Base-by-base conservation (phyloP, 371 early-diverging fungal genomes). In the Mucor irregularis region DNA sequence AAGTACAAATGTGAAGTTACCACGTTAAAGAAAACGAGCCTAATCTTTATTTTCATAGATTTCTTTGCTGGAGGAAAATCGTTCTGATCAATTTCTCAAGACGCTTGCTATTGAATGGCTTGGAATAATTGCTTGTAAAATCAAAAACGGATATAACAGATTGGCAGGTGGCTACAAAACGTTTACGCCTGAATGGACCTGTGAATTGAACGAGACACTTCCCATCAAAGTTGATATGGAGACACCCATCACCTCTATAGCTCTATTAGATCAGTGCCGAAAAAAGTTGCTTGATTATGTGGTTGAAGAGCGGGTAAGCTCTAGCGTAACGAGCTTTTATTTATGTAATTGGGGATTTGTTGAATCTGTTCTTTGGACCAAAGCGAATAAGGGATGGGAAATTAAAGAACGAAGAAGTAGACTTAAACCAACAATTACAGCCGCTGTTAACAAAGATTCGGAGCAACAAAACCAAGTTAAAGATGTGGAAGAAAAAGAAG, bases 71-170 rank as follows among this genome's bases (percentile, higher is more conserved):
- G 84, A 84, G 28, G 88, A 83, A 38, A 62, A 73, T 9, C 82
- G 81, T 38, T 62, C 83, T 0, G 91, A 90, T 44, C 61, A 71
- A 2, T 69, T 74, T n/a, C 58, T 87, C 5, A 84, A 85, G 45
- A 64, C 78, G 0, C 61, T 94, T 53, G 91, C 92, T 4, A 77
- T 94, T 4, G 93, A 95, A 34, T 85, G 83, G 68, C 69, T 92
- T 1, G 94, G 92, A 0, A 74, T 64, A 5, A 80, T 91, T 30
- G 82, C 84, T 2, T 70, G 84, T 8, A 74, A 66, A 43, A 74
- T 87, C 38, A 81, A 81, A 47, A 54, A 56, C 0, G 62, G 73
- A 5, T 64, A 62, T 22, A 64, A 66, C 22, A 46, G 33, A 14
- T 29, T 69, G 0, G 38, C 65, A 5, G 69, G 65, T 8, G 49